Base-by-base conservation (phyloP, 352 stramenopile genomes). In the Phytophthora uliginosa region DNA sequence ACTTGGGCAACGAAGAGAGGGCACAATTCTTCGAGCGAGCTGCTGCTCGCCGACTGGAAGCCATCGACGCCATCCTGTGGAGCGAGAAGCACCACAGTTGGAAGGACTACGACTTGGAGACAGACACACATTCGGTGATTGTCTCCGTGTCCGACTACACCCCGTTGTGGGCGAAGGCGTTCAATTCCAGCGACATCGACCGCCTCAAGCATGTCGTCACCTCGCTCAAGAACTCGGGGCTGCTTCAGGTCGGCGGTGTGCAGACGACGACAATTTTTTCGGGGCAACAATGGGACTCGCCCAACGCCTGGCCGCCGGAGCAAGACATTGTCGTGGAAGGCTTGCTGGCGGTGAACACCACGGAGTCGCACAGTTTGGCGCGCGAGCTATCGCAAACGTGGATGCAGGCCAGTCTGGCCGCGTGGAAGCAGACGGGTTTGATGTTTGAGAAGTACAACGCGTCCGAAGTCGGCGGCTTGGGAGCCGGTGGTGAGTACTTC, bases 401-500 rank as follows among this genome's bases (percentile, higher is more conserved):
- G 89, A 82, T 90, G 26, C 57, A 80, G 9, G 76, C 89, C n/a
- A 86, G 83, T 63, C 66, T 95, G 22, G 69, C 62, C 8, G 91
- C 84, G 42, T 97, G 78, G 78, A 78, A 81, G 38, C 71, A 90
- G 52, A 94, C 85, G 26, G 85, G 88, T 13, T 73, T 92, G 59
- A 97, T 97, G 90, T 96, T 93, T 67, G 92, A 97, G 66, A 97
- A 97, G 81, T 97, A 96, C 74, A 93, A 97, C 65, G 84, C 89
- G 24, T 82, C 77, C 8, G 80, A 89, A 38, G 59, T 91, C 4
- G 90, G 90, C 33, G 82, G 81, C 0, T 74, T 93, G 7, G 89
- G 90, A 36, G 79, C 84, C 66, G 92, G 92, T 12, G 92, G 92
- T 55, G 92, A 98, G 76, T 98, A 98, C 71, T 90, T 94, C 24